Evolutionary conservation across 345 rosid species (phyloP).

Genomic region (Sisymbrium altissimum): DNA sequence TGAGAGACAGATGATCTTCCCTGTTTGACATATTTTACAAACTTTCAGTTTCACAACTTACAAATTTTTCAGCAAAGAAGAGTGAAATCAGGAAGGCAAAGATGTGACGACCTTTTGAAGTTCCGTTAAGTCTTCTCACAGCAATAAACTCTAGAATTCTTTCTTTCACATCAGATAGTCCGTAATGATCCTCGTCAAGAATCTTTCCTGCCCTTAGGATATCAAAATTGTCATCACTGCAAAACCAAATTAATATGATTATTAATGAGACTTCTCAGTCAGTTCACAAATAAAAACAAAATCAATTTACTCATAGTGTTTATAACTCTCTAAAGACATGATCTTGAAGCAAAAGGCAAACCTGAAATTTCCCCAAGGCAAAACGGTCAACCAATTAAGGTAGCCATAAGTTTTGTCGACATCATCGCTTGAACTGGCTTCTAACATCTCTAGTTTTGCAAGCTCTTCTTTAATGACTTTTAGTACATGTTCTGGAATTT

Average conservation of each 20-base stretch:
- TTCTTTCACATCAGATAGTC: constrained; percentile 86
- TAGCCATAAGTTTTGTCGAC: constrained; percentile 76
- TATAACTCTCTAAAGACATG: neutral
- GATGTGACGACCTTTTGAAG: constrained; percentile 56
- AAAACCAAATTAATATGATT: neutral
- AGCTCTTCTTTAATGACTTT: constrained; percentile 93
- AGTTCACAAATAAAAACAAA: no score
- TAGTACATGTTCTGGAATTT: constrained; percentile 73
- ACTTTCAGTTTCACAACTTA: neutral
- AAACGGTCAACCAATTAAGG: constrained; percentile 82
- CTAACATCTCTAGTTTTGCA: constrained; percentile 67
- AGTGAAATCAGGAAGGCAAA: neutral
- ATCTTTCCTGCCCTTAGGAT: constrained; percentile 62
- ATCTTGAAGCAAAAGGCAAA: constrained; percentile 18
- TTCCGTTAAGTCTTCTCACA: constrained; percentile 84
- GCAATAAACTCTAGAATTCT: constrained; percentile 89
- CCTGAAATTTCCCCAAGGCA: constrained; percentile 95
- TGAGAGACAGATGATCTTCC: constrained; percentile 88
- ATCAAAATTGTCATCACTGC: constrained; percentile 88
- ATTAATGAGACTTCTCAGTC: neutral
- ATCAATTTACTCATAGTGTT: neutral
- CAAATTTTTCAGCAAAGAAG: neutral
- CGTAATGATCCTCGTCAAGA: constrained; percentile 93
- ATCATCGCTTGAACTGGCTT: constrained; percentile 70
- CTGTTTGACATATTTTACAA: constrained; percentile 38